phyloP scores from a whole-genome alignment of 1,284 basidiomycete species.

The Tilletia horrida region DNA sequence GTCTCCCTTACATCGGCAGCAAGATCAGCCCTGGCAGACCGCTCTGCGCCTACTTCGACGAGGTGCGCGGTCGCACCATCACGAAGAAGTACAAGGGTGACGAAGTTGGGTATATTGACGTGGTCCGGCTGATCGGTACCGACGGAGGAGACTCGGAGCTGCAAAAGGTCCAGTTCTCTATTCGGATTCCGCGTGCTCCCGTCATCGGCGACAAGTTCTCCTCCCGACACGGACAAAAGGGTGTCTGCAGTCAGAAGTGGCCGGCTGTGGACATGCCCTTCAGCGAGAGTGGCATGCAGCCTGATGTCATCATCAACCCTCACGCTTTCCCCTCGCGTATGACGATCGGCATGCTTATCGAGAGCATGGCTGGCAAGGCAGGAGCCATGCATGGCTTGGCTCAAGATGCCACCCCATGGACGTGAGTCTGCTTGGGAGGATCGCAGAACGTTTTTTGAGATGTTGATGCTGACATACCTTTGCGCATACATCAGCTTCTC shows the following conservation, averaged over 20 bases:
- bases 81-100: constrained; percentile 97
- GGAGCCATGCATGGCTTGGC: constrained; percentile 97
- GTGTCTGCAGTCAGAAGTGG: constrained; percentile 99
- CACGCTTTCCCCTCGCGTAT: constrained; percentile 99
- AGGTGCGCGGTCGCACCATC: constrained; percentile 75
- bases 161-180: constrained; percentile 88
- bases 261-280: constrained; percentile 98
- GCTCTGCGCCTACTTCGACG: constrained; percentile 77
- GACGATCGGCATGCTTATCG: constrained; percentile 99
- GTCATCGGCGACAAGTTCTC: constrained; percentile 99
- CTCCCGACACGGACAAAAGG: constrained; percentile 97
- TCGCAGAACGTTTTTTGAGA: too few relatives aligned
- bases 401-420: constrained; percentile 82
- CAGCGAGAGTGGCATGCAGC: constrained; percentile 96
- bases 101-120: constrained; percentile 83
- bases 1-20: constrained; percentile 75
- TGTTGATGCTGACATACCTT: constrained; percentile 55
- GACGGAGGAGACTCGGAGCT: constrained; percentile 83
- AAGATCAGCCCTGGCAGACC: constrained; percentile 71
- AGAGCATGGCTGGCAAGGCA: constrained; percentile 97
- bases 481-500: constrained; percentile 66
- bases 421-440: constrained; percentile 19
- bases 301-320: constrained; percentile 98
- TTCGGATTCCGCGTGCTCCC: constrained; percentile 88
- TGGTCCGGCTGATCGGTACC: constrained; percentile 82